Conservation (phyloP, 768 basidiomycete genomes). For the Scleroderma bovista region DNA sequence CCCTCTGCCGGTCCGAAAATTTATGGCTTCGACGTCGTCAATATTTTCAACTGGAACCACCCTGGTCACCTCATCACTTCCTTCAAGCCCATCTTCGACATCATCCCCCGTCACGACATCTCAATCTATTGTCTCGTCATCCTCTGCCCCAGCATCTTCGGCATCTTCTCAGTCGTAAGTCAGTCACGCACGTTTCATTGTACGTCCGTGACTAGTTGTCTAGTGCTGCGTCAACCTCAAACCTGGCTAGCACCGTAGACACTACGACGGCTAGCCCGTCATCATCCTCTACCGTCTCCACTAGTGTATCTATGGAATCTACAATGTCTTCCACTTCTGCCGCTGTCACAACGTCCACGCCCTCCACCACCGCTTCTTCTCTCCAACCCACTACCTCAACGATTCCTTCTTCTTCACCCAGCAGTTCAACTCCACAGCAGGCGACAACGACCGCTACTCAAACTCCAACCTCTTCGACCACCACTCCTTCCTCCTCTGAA, state of each 20-base stretch:
- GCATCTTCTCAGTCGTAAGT: constrained; percentile 20
- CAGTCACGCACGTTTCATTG: neutral
- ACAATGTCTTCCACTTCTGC: constrained; percentile 15
- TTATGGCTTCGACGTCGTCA: constrained; percentile 20
- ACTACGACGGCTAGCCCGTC: constrained; percentile 14
- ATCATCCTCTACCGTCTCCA: constrained; percentile 5
- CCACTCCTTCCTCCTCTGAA: constrained; percentile 7
- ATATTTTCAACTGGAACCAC: constrained; percentile 9
- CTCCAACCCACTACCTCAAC: constrained; percentile 11
- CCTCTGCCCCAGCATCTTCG: constrained; percentile 8
- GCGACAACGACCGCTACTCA: neutral
- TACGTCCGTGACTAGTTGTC: constrained; percentile 9
- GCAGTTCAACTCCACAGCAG: constrained; percentile 9
- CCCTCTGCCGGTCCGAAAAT: constrained; percentile 4
- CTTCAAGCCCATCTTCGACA: constrained; percentile 5
- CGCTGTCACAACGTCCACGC: neutral
- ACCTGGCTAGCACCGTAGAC: constrained; percentile 4
- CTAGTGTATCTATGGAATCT: constrained; percentile 12
- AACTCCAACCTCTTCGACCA: neutral
- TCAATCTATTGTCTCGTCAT: constrained; percentile 4
- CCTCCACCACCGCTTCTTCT: neutral
- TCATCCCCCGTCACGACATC: constrained; percentile 4
- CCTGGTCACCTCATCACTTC: constrained; percentile 4
- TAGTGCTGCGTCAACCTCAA: constrained; percentile 9
- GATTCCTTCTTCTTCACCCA: constrained; percentile 5